Evolutionary conservation across 805 yeast species (phyloP).

Genomic region (Hanseniaspora pseudoguilliermondii): DNA sequence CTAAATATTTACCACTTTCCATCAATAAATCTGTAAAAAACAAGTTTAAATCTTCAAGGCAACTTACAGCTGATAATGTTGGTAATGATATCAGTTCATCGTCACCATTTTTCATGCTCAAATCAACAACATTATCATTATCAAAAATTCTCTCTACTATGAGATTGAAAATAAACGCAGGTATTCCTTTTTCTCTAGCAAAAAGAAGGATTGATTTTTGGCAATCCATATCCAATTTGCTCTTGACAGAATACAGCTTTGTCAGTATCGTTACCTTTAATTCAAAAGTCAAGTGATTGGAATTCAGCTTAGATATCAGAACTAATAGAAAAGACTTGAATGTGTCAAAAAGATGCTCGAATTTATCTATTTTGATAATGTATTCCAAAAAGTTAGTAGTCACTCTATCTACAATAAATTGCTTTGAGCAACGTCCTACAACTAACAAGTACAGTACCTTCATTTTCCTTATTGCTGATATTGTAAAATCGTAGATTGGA

Average conservation of each 20-base stretch:
- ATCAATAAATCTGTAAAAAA: not conserved
- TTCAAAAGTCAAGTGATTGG: not conserved
- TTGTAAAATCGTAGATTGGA: not conserved
- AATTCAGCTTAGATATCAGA: not conserved
- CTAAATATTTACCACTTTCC: not conserved
- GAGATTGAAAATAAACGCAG: not conserved
- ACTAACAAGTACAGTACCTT: slow-evolving; percentile 1
- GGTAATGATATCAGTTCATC: not conserved
- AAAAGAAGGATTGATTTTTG: not conserved
- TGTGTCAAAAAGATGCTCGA: not conserved
- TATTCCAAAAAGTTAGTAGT: not conserved
- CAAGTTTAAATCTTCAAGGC: not conserved
- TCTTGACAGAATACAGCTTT: not conserved
- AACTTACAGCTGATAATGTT: not conserved
- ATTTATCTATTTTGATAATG: not conserved
- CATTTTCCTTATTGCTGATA: slow-evolving; percentile 1
- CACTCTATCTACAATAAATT: not conserved
- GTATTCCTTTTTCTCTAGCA: not conserved
- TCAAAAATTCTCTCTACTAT: not conserved
- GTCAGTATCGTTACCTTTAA: not conserved
- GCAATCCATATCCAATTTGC: not conserved
- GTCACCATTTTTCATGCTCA: not conserved
- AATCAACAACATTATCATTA: not conserved
- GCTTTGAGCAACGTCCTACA: not conserved
- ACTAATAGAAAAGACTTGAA: not conserved